Evolutionary conservation across 2,329 filamentous ascomycete genomes (phyloP).

Genomic region (Ceratocystis lukuohia): DNA sequence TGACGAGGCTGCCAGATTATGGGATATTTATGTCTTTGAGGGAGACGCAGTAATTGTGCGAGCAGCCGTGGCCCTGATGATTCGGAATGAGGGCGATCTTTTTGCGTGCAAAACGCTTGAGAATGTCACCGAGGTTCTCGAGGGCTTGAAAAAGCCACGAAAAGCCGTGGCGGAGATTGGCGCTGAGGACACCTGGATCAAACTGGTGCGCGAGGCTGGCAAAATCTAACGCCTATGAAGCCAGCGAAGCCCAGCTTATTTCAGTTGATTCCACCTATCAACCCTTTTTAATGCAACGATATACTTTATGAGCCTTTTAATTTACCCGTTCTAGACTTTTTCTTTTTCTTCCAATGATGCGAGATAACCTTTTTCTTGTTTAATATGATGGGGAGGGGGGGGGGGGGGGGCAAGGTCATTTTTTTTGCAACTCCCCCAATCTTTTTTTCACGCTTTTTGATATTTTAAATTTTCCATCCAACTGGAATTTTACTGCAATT

Average conservation of each 20-base stretch:
- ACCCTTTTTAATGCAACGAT: background rate
- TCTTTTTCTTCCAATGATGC: too few relatives aligned
- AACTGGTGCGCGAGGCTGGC: constrained; percentile 29
- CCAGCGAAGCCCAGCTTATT: background rate
- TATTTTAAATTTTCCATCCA: too few relatives aligned
- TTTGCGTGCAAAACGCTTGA: constrained; percentile 33
- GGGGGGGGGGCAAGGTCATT: too few relatives aligned
- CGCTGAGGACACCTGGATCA: constrained; percentile 38
- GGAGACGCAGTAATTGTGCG: constrained; percentile 59
- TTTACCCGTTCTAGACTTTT: constrained; percentile 1
- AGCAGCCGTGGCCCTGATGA: constrained; percentile 54
- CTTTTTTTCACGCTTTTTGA: too few relatives aligned
- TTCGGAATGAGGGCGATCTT: constrained; percentile 39
- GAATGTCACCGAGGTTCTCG: constrained; percentile 33
- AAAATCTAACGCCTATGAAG: constrained; percentile 24
- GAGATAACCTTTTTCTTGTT: background rate
- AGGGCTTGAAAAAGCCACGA: constrained; percentile 26
- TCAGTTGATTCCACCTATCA: background rate
- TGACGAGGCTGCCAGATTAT: constrained; percentile 58
- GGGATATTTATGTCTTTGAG: constrained; percentile 76
- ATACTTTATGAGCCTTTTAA: background rate
- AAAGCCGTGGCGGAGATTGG: constrained; percentile 31
- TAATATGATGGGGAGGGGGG: background rate
- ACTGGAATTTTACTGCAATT: too few relatives aligned
- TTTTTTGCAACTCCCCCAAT: too few relatives aligned